Evolutionary conservation across 306 rosid genomes (phyloP).

Genomic region (Mimosa pudica): DNA sequence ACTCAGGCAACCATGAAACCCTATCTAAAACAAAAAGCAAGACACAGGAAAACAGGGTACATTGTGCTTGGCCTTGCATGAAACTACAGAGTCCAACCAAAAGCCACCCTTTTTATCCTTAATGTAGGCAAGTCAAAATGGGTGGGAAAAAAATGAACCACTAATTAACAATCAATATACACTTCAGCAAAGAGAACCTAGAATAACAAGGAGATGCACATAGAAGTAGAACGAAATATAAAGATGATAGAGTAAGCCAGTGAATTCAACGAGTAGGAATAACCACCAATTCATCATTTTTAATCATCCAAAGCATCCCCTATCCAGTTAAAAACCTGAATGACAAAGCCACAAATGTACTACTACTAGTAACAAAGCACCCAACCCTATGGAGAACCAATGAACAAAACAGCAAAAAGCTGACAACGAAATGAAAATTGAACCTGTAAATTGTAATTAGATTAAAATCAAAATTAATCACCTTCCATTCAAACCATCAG

Average conservation of each 20-base stretch:
- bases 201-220: background rate
- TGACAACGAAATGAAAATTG: background rate
- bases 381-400: background rate
- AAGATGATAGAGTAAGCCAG: background rate
- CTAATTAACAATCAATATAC: background rate
- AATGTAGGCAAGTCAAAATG: background rate
- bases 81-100: background rate
- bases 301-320: background rate
- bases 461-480: background rate
- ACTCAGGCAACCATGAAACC: background rate
- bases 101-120: background rate
- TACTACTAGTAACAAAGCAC: background rate
- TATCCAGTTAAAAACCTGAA: background rate
- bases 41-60: background rate
- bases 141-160: background rate
- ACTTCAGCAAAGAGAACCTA: background rate
- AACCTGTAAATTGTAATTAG: background rate
- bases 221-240: background rate
- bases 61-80: background rate
- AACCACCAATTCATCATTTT: background rate
- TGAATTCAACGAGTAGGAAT: background rate
- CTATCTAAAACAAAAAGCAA: background rate
- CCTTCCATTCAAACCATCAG: background rate
- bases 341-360: background rate
- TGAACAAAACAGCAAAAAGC: background rate